Base-by-base conservation (phyloP, 495 filamentous ascomycete species). In the Penicillium maclennaniae region DNA sequence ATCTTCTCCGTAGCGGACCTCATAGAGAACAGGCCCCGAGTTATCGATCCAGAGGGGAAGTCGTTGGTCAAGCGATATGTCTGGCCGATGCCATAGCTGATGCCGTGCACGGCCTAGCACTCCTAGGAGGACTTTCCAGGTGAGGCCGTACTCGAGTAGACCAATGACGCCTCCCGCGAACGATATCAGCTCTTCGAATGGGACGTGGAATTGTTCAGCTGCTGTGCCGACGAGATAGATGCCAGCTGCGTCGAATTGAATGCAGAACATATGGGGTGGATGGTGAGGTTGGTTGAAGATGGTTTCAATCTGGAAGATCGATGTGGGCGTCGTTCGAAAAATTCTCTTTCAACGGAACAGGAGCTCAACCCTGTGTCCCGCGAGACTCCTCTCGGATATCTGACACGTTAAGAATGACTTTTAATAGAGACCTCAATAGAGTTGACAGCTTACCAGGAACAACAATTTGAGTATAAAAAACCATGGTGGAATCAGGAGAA, bases 151-250 rank as follows among this genome's bases (percentile, higher is more conserved):
- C 27, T 63, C 60, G 25, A 63, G 60, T 7, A 63, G 56, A 3
- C 49, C 60, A 36, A 60, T 54, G 25, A 63, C 57, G 21, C 60
- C 60, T 15, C 49, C 54, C 2, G 51, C 45, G 21, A 47, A 57
- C 9, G 56, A 49, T 21, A 63, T 59, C 41, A 63, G 41, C 44
- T 63, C 60, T 44, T 63, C 60, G 54, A 63, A 63, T 27, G 56
- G 49, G 17, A 63, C 19, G 53, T 63, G 56, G 46, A 63, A 56
- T 54, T 63, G 57, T 9, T 50, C 49, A 12, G 46, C 56, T 4
- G 49, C 46, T 15, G 60, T 63, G 39, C 60, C 60, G 53, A 63
- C 54, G 28, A 60, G 53, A 47, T 63, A 63, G 38, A 54, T 56
- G 26, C 60, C 60, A 5, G 56, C 57, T 17, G 56, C 45, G 19